Percentiles rank a stretch among this genome's conserved stretches.
phyloP scores from a whole-genome alignment of 2,329 filamentous ascomycete species.

The Graphilbum ipis-grandicollis region DNA sequence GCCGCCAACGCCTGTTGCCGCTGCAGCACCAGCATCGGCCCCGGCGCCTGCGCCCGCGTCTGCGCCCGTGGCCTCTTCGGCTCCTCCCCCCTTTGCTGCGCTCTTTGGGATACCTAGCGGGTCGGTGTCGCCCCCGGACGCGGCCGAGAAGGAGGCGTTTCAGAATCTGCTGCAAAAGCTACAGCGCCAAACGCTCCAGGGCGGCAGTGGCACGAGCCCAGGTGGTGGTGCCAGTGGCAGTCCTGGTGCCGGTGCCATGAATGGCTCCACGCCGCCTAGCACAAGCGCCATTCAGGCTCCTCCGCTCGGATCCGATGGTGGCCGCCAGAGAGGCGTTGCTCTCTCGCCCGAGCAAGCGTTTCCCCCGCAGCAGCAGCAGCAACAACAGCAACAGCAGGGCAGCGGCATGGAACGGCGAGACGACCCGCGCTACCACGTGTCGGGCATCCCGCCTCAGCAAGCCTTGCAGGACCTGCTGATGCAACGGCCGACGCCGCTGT shows the following conservation, averaged over 20 bases:
- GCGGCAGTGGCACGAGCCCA: constrained; percentile 1
- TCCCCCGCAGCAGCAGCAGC: too few relatives aligned
- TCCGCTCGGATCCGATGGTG: constrained; percentile 9
- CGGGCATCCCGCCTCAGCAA: constrained; percentile 26
- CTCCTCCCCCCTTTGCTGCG: not conserved
- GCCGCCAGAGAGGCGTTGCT: constrained; percentile 20
- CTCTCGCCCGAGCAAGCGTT: constrained; percentile 25
- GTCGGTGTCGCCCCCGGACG: constrained; percentile 16
- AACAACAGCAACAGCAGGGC: too few relatives aligned
- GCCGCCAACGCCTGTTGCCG: constrained; percentile 22
- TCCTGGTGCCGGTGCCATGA: too few relatives aligned
- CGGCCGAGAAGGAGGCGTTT: constrained; percentile 73
- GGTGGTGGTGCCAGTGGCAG: constrained; percentile 3
- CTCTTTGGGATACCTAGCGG: not conserved
- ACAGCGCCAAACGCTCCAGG: constrained; percentile 34
- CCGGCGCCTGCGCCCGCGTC: constrained; percentile 13
- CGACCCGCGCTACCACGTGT: constrained; percentile 19
- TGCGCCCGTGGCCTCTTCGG: constrained; percentile 4
- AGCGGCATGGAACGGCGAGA: constrained; percentile 27
- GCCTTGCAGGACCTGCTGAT: constrained; percentile 18
- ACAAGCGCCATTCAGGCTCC: constrained; percentile 8
- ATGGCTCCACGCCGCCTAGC: constrained; percentile 3
- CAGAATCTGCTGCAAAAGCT: constrained; percentile 69
- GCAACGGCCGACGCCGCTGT: constrained; percentile 23
- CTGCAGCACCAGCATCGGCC: constrained; percentile 12